These are phyloP conservation scores for Starmerella apicola DNA, from an alignment of 805 yeast genomes.

Conservation along the genomic window DNA sequence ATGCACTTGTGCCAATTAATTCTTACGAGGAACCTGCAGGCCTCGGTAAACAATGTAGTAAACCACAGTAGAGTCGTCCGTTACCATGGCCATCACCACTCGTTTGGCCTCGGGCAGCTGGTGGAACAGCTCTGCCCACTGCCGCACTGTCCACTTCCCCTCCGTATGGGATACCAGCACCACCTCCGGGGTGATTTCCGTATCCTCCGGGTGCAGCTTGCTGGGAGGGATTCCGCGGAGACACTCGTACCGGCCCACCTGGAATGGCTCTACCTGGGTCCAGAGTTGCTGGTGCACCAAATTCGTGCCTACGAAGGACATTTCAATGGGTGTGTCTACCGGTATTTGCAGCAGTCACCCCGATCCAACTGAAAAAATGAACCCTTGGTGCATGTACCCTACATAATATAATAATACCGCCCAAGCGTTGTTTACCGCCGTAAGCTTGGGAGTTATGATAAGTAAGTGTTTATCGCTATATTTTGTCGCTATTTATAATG, in stretches of 20 bases:
- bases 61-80: constrained; percentile 34
- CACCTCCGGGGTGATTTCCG: constrained; percentile 18
- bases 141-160: constrained; percentile 26
- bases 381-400: no score
- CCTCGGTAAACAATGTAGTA: constrained; percentile 32
- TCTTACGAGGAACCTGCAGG: constrained; percentile 30
- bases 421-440: no score
- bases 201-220: constrained; percentile 27
- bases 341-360: no score
- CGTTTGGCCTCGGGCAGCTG: constrained; percentile 19
- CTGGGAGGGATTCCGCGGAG: constrained; percentile 28
- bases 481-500: no score
- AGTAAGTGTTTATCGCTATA: no score
- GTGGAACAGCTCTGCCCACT: constrained; percentile 28
- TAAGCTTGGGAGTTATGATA: no score
- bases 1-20: no score
- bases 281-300: constrained; percentile 30
- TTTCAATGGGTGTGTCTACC: no score
- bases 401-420: no score
- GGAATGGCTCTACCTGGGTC: constrained; percentile 22
- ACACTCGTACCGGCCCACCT: constrained; percentile 13
- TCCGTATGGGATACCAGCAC: constrained; percentile 20
- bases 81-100: constrained; percentile 32
- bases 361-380: no score
- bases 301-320: constrained; percentile 22